A percentile compares a stretch with the other conserved stretches of the same genome.
Evolutionary conservation across 2,329 filamentous ascomycete genomes (phyloP).

Genomic region (Stemphylium vesicarium): DNA sequence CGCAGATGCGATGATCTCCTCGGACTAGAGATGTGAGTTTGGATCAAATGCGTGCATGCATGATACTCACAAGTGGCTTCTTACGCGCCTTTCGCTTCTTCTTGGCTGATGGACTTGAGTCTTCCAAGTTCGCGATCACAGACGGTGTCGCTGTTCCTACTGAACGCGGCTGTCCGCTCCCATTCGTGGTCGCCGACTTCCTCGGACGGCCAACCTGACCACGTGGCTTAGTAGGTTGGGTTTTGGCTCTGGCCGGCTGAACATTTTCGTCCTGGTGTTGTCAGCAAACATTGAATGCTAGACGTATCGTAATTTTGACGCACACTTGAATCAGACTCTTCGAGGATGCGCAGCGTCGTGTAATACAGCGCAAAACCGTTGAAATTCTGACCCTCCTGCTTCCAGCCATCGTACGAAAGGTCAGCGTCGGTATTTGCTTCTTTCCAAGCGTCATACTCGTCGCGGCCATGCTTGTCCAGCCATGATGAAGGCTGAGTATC

Average conservation of each 20-base stretch:
- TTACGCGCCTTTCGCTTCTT: constrained; percentile 38
- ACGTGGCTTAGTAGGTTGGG: constrained; percentile 27
- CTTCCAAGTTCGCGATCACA: constrained; percentile 24
- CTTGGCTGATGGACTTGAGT: constrained; percentile 32
- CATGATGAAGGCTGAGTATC: constrained; percentile 24
- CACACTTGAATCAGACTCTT: constrained; percentile 39
- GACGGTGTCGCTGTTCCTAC: constrained; percentile 24
- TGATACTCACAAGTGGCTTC: constrained; percentile 33
- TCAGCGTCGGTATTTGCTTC: constrained; percentile 27
- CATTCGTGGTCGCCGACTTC: constrained; percentile 35
- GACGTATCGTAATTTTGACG: constrained; percentile 11
- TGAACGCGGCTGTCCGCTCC: constrained; percentile 25
- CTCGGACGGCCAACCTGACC: constrained; percentile 32
- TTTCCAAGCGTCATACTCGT: constrained; percentile 37
- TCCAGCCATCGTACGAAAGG: constrained; percentile 42
- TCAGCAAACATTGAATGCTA: constrained; percentile 21
- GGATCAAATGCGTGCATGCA: not conserved
- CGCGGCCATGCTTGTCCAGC: constrained; percentile 28
- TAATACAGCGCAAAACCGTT: constrained; percentile 41
- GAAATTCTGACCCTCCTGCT: constrained; percentile 29
- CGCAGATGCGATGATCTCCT: constrained; percentile 41
- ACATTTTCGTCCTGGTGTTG: constrained; percentile 34
- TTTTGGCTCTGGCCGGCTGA: constrained; percentile 20
- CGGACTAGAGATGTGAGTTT: constrained; percentile 31
- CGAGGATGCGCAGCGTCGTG: constrained; percentile 36